Evolutionary conservation across 306 rosid species (phyloP), one percentile per base, ranked within the genome.

Genomic region (Malus fusca): DNA sequence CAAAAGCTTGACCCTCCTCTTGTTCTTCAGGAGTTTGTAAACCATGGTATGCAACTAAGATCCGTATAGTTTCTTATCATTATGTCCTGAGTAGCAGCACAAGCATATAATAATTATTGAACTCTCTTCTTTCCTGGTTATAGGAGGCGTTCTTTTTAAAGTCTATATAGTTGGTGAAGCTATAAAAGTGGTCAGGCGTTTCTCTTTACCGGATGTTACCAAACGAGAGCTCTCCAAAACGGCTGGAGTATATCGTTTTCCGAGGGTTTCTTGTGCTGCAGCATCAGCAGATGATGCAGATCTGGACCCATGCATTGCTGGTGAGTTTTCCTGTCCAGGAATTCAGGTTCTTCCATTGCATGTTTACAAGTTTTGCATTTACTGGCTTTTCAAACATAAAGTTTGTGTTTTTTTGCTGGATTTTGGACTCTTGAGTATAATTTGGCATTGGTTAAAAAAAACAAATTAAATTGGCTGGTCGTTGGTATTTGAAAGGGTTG

Each of bases 211-310:
- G 65, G 92, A 93, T 83, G 90, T 93, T 72, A 72, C 83, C 81
- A 88, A 87, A 71, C 81, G 96, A 86, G 92, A 93, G 79, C 90
- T 85, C 68, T 89, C 93, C 67, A 78, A 81, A 58, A 90, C 80
- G n/a, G 88, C 87, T 44, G 98, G 97, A 21, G 83, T 93, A 22
- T 83, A 88, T 81, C 84, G 37, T 56, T 87, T 93, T 77, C 98
- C 98, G 6, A 89, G 98, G 86, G 96, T 93, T 80, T 93, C 98
- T 78, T 85, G 92, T 83, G 98, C 98, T 84, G 93, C 98, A 35
- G 98, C 97, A 75, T 93, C 96, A 68, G 98, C 98, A 64, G 98
- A 93, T 82, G 97, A 89, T 80, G 98, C 98, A 14, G 96, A 91
- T 85, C 85, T 93, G 77, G 98, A 93, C 77, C 98, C 98, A 66